Conservation (phyloP, 768 basidiomycete genomes). For the Suillus brevipes region DNA sequence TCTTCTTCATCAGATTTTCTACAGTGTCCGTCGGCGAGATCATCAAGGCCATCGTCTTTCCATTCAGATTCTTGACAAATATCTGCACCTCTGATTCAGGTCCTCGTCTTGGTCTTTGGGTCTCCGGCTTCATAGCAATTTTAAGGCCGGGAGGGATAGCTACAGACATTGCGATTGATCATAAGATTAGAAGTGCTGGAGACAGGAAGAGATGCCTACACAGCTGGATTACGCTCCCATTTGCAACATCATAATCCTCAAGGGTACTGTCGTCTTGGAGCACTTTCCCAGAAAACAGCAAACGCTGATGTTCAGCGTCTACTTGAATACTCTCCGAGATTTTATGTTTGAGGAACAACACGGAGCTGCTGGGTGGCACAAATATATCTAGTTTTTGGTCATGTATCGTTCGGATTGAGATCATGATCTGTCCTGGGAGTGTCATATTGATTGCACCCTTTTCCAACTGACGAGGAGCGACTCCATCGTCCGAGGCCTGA, state of each 20-base stretch:
- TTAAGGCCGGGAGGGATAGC: not conserved
- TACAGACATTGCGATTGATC: not conserved
- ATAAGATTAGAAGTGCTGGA: not conserved
- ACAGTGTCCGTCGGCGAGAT: slow-evolving; percentile 28
- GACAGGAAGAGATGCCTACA: slow-evolving; percentile 15
- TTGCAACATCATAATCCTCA: slow-evolving; percentile 12
- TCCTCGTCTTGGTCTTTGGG: slow-evolving; percentile 31
- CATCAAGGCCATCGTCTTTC: slow-evolving; percentile 50
- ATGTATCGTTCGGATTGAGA: slow-evolving; percentile 5
- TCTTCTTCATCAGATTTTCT: slow-evolving; percentile 6
- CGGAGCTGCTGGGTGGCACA: not conserved
- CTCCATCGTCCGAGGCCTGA: not conserved
- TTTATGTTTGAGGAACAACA: slow-evolving; percentile 3
- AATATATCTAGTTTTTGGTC: slow-evolving; percentile 5
- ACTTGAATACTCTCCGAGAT: slow-evolving; percentile 5
- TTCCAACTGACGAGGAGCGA: not conserved
- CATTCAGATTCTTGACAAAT: slow-evolving; percentile 44
- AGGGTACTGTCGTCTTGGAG: slow-evolving; percentile 50
- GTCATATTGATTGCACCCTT: slow-evolving; percentile 2
- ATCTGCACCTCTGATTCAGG: slow-evolving; percentile 29
- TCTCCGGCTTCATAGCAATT: not conserved
- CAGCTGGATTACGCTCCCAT: slow-evolving; percentile 13
- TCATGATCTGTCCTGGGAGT: slow-evolving; percentile 5
- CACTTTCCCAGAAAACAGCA: slow-evolving; percentile 52
- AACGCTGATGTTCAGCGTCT: slow-evolving; percentile 34